A percentile compares a stretch with the other conserved stretches of the same genome.
Conservation (phyloP, 495 filamentous ascomycete species). For the Astrothelium macrocarpum region DNA sequence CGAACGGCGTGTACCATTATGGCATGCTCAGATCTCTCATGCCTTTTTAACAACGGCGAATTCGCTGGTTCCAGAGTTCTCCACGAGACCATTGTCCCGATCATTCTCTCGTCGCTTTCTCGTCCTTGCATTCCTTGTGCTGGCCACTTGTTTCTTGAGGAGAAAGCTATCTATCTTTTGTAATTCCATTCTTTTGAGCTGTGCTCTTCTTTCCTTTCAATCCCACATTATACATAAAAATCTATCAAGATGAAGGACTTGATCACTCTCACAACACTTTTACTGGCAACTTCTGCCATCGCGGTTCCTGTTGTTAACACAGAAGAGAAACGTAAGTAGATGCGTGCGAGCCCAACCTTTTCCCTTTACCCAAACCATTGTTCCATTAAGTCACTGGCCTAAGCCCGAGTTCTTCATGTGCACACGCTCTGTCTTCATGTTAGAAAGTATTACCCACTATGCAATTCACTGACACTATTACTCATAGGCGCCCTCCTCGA, state of each 20-base stretch:
- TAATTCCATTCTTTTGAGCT: constrained; percentile 3
- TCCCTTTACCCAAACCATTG: background rate
- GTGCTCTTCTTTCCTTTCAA: background rate
- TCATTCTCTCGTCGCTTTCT: background rate
- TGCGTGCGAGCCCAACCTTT: background rate
- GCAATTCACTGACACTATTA: background rate
- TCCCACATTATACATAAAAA: background rate
- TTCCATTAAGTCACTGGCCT: background rate
- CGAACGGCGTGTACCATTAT: no score
- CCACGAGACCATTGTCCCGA: background rate
- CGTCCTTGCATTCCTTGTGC: background rate
- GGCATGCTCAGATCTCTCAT: background rate
- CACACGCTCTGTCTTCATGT: background rate
- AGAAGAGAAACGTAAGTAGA: background rate
- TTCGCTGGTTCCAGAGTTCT: background rate
- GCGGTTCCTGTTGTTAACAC: background rate
- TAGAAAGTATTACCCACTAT: background rate
- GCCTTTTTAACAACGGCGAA: background rate
- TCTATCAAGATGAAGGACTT: constrained; percentile 4
- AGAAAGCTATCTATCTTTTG: background rate
- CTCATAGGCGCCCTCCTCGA: background rate
- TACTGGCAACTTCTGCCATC: background rate
- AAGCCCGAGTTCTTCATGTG: background rate
- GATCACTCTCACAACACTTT: background rate
- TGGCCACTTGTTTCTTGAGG: background rate